Percentiles rank a stretch among this genome's conserved stretches.
Evolutionary conservation across 192 early-diverging fungal genomes (phyloP).

Genomic region (Diversispora epigaea): DNA sequence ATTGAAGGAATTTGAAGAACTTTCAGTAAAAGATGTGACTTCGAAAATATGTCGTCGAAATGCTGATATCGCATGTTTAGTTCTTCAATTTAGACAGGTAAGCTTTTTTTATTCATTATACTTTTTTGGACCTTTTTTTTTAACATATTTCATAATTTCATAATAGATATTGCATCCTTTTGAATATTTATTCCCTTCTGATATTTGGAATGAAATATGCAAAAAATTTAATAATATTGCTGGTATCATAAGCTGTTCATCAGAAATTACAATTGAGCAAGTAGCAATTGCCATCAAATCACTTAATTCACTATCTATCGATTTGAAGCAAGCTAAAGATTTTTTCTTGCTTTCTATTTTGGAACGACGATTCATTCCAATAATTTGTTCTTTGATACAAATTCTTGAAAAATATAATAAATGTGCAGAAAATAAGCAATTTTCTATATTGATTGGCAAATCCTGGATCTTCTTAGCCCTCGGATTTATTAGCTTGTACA

Average conservation of each 20-base stretch:
- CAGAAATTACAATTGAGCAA: background rate
- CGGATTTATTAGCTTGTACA: slow-evolving; percentile 64
- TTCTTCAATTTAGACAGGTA: no score
- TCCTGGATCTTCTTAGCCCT: slow-evolving; percentile 59
- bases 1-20: slow-evolving; percentile 28
- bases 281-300: background rate
- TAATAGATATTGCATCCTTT: background rate
- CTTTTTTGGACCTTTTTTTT: no score
- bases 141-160: background rate
- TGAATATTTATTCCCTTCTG: background rate
- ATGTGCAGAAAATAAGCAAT: background rate
- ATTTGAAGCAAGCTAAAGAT: slow-evolving; percentile 5
- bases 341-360: background rate
- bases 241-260: background rate
- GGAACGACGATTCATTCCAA: slow-evolving; percentile 15
- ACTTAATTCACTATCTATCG: background rate
- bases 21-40: background rate
- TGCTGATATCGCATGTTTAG: no score
- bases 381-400: slow-evolving; percentile 26
- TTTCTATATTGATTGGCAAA: slow-evolving; percentile 48
- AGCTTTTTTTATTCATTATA: no score
- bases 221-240: background rate
- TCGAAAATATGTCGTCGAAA: background rate
- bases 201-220: background rate
- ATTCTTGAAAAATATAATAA: background rate